Percentiles rank a stretch among this genome's conserved stretches.
Conservation (phyloP, 2,329 filamentous ascomycete species). For the Apiospora koreana region DNA sequence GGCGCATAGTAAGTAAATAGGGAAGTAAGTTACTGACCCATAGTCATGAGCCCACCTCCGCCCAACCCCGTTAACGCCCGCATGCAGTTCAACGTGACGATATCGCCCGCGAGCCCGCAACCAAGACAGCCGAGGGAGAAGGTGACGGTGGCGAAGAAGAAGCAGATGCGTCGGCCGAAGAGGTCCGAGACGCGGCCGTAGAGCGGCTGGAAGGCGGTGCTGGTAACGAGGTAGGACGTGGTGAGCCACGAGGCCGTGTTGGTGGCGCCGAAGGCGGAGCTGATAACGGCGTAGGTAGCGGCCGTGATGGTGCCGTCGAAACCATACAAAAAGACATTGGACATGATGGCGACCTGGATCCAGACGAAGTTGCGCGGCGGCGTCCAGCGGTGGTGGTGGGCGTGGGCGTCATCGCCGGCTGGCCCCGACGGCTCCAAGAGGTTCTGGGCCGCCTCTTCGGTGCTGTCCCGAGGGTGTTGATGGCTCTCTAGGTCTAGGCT, state of each 20-base stretch:
- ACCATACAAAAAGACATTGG: slow-evolving; percentile 64
- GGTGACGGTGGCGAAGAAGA: slow-evolving; percentile 63
- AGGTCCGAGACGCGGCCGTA: slow-evolving; percentile 31
- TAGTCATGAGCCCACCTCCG: slow-evolving; percentile 68
- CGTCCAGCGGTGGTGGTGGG: slow-evolving; percentile 37
- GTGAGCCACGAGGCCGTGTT: slow-evolving; percentile 76
- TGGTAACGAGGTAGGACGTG: slow-evolving; percentile 71
- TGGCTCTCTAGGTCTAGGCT: background rate
- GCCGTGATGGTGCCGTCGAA: slow-evolving; percentile 77
- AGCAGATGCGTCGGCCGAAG: slow-evolving; percentile 63
- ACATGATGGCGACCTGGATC: slow-evolving; percentile 63
- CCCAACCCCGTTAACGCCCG: slow-evolving; percentile 69
- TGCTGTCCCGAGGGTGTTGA: background rate
- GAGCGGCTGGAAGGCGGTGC: slow-evolving; percentile 18
- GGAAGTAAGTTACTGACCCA: slow-evolving; percentile 49
- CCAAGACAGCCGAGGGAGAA: slow-evolving; percentile 66
- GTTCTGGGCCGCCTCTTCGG: background rate
- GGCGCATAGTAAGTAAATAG: background rate
- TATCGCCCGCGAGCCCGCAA: slow-evolving; percentile 60
- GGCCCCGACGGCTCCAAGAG: background rate
- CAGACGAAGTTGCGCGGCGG: slow-evolving; percentile 54
- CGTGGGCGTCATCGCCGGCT: background rate
- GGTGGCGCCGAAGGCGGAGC: slow-evolving; percentile 71
- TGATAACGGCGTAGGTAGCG: slow-evolving; percentile 72
- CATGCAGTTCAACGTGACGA: slow-evolving; percentile 63